A percentile compares a stretch with the other conserved stretches of the same genome.
Conservation (phyloP, 2,329 filamentous ascomycete species). For the Teratosphaeria zuluensis region DNA sequence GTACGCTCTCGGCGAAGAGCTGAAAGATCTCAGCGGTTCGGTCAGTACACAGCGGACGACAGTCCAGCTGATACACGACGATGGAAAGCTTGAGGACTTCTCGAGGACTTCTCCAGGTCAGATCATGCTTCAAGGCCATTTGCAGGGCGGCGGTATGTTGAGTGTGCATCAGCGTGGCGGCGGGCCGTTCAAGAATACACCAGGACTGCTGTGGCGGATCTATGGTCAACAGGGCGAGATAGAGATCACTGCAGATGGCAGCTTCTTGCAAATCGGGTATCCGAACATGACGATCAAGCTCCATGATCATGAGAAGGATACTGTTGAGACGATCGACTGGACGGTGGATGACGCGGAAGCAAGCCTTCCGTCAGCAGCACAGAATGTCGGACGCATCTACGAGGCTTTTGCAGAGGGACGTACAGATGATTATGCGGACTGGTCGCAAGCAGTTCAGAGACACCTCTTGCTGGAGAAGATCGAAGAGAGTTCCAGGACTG, state of each 20-base stretch:
- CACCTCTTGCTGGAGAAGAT: background rate
- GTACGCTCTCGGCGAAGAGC: background rate
- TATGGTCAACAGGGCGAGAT: background rate
- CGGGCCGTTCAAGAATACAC: background rate
- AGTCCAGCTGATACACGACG: background rate
- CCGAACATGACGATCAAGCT: background rate
- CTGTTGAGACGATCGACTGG: background rate
- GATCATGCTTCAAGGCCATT: background rate
- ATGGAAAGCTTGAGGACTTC: background rate
- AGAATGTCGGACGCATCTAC: background rate
- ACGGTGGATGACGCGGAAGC: background rate
- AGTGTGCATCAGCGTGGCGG: background rate
- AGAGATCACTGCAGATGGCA: background rate
- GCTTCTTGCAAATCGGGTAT: background rate
- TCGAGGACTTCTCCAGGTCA: background rate
- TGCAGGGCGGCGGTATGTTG: background rate
- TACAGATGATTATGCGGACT: background rate
- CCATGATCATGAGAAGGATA: background rate
- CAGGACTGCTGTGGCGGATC: background rate
- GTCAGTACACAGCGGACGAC: background rate
- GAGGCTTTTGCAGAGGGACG: background rate
- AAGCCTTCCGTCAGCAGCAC: background rate
- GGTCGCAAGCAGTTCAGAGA: background rate
- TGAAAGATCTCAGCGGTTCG: background rate
- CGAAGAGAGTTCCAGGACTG: background rate